Conservation (phyloP, 768 basidiomycete genomes). For the Filobasidium floriforme region DNA sequence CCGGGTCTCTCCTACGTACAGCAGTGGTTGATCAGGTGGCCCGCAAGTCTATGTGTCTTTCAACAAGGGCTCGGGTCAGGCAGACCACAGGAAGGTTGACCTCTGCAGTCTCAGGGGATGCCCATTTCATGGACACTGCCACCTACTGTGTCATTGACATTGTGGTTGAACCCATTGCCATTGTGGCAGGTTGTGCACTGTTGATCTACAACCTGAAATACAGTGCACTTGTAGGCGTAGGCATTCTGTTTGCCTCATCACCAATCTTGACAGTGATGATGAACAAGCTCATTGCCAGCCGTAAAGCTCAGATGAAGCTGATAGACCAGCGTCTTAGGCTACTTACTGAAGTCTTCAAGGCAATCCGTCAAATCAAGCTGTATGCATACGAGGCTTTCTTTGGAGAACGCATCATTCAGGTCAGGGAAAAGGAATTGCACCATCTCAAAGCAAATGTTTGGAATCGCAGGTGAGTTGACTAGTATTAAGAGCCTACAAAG, state of each 20-base stretch:
- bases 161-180: slow-evolving; percentile 54
- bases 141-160: slow-evolving; percentile 19
- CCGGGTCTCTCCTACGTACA: slow-evolving; percentile 22
- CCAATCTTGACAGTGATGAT: slow-evolving; percentile 21
- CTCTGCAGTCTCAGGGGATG: slow-evolving; percentile 62
- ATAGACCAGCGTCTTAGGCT: slow-evolving; percentile 63
- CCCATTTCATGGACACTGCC: slow-evolving; percentile 49
- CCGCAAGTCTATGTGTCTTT: slow-evolving; percentile 62
- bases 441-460: slow-evolving; percentile 27
- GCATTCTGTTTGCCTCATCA: slow-evolving; percentile 38
- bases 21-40: slow-evolving; percentile 52
- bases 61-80: slow-evolving; percentile 54
- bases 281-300: slow-evolving; percentile 28
- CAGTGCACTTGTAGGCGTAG: slow-evolving; percentile 58
- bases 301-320: slow-evolving; percentile 50
- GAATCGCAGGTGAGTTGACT: slow-evolving; percentile 1
- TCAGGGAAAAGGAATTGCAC: slow-evolving; percentile 33
- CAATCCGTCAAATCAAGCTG: slow-evolving; percentile 60
- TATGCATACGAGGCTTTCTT: slow-evolving; percentile 55
- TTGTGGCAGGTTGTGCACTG: slow-evolving; percentile 57
- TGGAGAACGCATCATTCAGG: slow-evolving; percentile 25
- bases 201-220: slow-evolving; percentile 62
- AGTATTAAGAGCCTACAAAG: too few species aligned
- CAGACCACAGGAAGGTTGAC: slow-evolving; percentile 63
- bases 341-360: slow-evolving; percentile 61